Percentiles rank a stretch among this genome's conserved stretches.
Conservation (phyloP, 1,284 basidiomycete genomes). For the Rhodotorula sp. region DNA sequence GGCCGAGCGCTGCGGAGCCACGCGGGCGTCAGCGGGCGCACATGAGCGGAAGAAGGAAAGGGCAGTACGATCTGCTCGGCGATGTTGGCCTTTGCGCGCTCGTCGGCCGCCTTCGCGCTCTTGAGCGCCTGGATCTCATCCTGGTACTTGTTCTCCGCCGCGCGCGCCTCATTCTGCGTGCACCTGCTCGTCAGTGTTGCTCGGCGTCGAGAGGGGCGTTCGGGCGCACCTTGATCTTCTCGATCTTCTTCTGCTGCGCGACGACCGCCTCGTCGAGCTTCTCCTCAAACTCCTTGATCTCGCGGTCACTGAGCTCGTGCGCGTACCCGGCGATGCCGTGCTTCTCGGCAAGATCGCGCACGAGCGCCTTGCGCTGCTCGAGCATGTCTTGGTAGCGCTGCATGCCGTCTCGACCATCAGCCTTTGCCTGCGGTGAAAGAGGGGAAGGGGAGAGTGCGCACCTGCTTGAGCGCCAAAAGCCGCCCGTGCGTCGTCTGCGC, state of each 20-base stretch:
- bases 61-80: slow-evolving; percentile 43
- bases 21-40: slow-evolving; percentile 47
- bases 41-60: slow-evolving; percentile 53
- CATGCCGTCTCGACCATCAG: not conserved
- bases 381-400: slow-evolving; percentile 77
- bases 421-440: not conserved
- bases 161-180: slow-evolving; percentile 38
- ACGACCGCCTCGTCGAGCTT: slow-evolving; percentile 59
- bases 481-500: slow-evolving; percentile 64
- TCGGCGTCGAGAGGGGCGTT: not conserved
- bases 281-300: slow-evolving; percentile 69
- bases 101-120: slow-evolving; percentile 43
- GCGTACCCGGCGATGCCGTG: slow-evolving; percentile 75
- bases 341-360: slow-evolving; percentile 68
- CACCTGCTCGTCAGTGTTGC: not conserved
- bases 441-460: slow-evolving; percentile 28
- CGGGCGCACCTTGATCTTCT: slow-evolving; percentile 36
- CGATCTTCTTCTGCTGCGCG: slow-evolving; percentile 37
- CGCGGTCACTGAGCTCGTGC: slow-evolving; percentile 63
- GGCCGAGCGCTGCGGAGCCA: slow-evolving; percentile 32
- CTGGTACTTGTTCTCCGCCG: slow-evolving; percentile 42
- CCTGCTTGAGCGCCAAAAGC: slow-evolving; percentile 62
- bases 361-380: slow-evolving; percentile 68
- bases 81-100: slow-evolving; percentile 36
- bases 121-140: slow-evolving; percentile 45